A percentile compares a stretch with the other conserved stretches of the same genome.
Conservation (phyloP, 441 rosid genomes). For the Biscutella auriculata region DNA sequence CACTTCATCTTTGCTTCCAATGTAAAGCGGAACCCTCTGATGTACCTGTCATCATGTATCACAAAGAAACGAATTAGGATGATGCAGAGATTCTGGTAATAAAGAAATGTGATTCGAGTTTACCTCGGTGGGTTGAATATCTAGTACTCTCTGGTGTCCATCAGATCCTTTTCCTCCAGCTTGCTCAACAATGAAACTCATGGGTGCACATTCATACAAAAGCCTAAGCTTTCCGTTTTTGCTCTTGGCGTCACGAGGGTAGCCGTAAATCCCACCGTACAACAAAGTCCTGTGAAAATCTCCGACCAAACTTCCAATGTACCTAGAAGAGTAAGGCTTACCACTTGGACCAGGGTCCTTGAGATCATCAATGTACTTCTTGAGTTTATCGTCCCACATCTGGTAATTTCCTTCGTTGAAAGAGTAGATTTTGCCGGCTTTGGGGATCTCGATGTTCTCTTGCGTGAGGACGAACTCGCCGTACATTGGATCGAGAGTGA, state of each 20-base stretch:
- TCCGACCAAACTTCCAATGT: conserved; percentile 90
- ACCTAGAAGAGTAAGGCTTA: conserved; percentile 86
- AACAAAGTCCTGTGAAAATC: conserved; percentile 81
- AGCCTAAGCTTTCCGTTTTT: conserved; percentile 90
- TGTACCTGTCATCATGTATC: conserved; percentile 42
- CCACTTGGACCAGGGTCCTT: conserved; percentile 80
- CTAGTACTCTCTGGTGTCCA: conserved; percentile 72
- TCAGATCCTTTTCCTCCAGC: conserved; percentile 96
- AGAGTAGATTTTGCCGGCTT: conserved; percentile 70
- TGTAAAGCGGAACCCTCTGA: conserved; percentile 79
- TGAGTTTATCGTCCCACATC: conserved; percentile 75
- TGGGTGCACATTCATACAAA: conserved; percentile 85
- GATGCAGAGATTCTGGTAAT: not conserved
- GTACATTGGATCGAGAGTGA: conserved; percentile 86
- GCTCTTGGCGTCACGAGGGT: conserved; percentile 83
- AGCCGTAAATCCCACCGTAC: conserved; percentile 86
- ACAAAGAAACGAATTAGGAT: not conserved
- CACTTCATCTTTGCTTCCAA: conserved; percentile 79
- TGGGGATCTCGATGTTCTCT: conserved; percentile 67
- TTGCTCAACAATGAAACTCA: conserved; percentile 93
- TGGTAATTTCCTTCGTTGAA: conserved; percentile 93
- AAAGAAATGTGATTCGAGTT: too few species aligned
- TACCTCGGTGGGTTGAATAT: conserved; percentile 76
- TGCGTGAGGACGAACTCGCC: conserved; percentile 87
- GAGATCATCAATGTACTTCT: conserved; percentile 79